Evolutionary conservation across 768 basidiomycete genomes (phyloP).

Genomic region (Flagelloscypha sp.): DNA sequence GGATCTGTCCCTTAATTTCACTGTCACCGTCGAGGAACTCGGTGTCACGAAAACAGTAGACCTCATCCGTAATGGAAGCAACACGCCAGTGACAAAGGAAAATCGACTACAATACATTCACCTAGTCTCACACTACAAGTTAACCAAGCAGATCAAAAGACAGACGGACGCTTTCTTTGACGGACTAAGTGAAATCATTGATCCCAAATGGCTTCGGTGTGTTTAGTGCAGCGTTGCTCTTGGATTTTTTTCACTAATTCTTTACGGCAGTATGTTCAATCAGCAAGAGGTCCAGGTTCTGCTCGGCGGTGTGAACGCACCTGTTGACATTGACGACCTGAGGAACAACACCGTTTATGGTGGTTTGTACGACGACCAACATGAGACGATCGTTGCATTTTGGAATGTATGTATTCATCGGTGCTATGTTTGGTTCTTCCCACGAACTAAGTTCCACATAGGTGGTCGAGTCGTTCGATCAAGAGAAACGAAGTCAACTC

Average conservation of each 20-base stretch:
- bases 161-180: constrained; percentile 87
- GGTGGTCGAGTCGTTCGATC: constrained; percentile 74
- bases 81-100: constrained; percentile 78
- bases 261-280: constrained; percentile 82
- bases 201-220: constrained; percentile 78
- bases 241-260: not conserved
- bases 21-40: constrained; percentile 82
- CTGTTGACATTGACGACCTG: constrained; percentile 80
- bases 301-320: constrained; percentile 80
- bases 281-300: constrained; percentile 91
- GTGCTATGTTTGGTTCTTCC: not conserved
- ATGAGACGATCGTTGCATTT: constrained; percentile 67
- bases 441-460: constrained; percentile 16
- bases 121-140: constrained; percentile 78
- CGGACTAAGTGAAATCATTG: constrained; percentile 87
- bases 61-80: constrained; percentile 73
- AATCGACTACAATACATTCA: constrained; percentile 89
- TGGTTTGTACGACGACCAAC: constrained; percentile 63
- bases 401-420: constrained; percentile 56
- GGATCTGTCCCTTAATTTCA: constrained; percentile 85
- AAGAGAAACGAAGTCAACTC: constrained; percentile 70
- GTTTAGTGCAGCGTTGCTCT: not conserved
- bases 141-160: constrained; percentile 80
- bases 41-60: constrained; percentile 70
- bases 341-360: constrained; percentile 73